phyloP scores from a whole-genome alignment of 1,284 basidiomycete genomes.

The Microbotryomycetes sp. region DNA sequence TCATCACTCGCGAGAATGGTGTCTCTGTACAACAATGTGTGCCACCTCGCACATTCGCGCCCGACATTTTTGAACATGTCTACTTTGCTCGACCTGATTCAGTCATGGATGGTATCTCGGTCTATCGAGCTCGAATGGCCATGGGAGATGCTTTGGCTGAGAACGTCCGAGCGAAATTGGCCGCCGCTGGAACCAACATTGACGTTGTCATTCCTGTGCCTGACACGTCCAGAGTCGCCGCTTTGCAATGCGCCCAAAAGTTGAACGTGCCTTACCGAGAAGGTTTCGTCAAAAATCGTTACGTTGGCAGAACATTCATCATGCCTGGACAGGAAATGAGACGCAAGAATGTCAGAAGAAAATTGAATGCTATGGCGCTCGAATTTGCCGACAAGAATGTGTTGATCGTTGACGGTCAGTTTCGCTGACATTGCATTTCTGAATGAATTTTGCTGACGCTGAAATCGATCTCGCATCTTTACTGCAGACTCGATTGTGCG shows the following conservation, averaged over 20 bases:
- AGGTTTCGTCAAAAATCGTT: slow-evolving; percentile 98
- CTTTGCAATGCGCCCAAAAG: slow-evolving; percentile 88
- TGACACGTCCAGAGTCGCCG: slow-evolving; percentile 93
- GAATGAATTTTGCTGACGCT: neutral
- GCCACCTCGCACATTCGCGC: slow-evolving; percentile 68
- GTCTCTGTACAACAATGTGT: slow-evolving; percentile 68
- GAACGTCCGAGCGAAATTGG: slow-evolving; percentile 28
- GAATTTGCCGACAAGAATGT: slow-evolving; percentile 92
- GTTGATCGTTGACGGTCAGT: slow-evolving; percentile 84
- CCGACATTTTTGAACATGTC: slow-evolving; percentile 99
- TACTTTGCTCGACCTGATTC: slow-evolving; percentile 98
- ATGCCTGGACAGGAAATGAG: slow-evolving; percentile 97
- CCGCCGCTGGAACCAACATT: slow-evolving; percentile 53
- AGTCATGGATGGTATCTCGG: slow-evolving; percentile 93
- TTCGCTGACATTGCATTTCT: slow-evolving; percentile 6
- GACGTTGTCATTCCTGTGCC: slow-evolving; percentile 99
- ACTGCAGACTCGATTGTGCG: slow-evolving; percentile 88
- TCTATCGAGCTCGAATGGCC: slow-evolving; percentile 96
- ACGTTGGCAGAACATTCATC: slow-evolving; percentile 97
- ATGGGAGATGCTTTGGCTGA: slow-evolving; percentile 95
- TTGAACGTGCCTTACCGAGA: slow-evolving; percentile 89
- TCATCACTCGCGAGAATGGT: slow-evolving; percentile 69
- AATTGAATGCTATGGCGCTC: slow-evolving; percentile 98
- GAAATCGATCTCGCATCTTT: neutral
- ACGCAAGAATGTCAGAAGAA: slow-evolving; percentile 89